Evolutionary conservation across 345 rosid genomes (phyloP), one percentile per base, ranked within the genome.

Genomic region (Gossypium australe): DNA sequence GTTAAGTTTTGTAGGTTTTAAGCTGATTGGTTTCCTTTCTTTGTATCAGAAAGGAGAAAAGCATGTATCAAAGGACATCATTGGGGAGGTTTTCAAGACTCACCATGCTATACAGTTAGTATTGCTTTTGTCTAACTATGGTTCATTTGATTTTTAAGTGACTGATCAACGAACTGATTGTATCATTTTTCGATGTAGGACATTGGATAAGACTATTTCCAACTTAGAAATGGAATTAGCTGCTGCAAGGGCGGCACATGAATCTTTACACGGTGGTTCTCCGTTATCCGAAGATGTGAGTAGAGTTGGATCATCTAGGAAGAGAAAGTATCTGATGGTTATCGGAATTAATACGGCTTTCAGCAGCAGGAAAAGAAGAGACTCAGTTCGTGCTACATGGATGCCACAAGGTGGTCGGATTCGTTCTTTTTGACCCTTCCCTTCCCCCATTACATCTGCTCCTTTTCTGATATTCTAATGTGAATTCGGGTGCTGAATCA

Each of bases 161-260:
- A 48, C 67, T 34, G 82, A 64, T 58, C 29, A 25, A 51, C 45
- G 44, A 55, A 29, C 71, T 77, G 58, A 80, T 78, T 20, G 10
- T 34, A 11, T 34, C 76, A 12, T 82, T 56, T 24, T 78, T 47
- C 3, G 65, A 74, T 80, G 45, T 59, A 94, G 99, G 80, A 86
- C 90, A 58, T 80, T 94, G 86, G 98, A 92, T 80, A 94, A 91
- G 85, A 91, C 98, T 9, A 89, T 94, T 71, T 94, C 98, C 10
- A 94, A 81, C 83, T 85, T 94, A 77, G 98, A 94, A 89, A 94
- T 90, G 98, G 98, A 94, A 84, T 80, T 92, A 79, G 99, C 97
- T 57, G 97, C 98, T 63, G 97, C 99, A 66, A 89, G 86, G 80
- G 88, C 96, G 48, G 88, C 87, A 20, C 98, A 94, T 45, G 97